phyloP scores from a whole-genome alignment of 2,329 filamentous ascomycete genomes.

The Nannizziopsis barbatae region DNA sequence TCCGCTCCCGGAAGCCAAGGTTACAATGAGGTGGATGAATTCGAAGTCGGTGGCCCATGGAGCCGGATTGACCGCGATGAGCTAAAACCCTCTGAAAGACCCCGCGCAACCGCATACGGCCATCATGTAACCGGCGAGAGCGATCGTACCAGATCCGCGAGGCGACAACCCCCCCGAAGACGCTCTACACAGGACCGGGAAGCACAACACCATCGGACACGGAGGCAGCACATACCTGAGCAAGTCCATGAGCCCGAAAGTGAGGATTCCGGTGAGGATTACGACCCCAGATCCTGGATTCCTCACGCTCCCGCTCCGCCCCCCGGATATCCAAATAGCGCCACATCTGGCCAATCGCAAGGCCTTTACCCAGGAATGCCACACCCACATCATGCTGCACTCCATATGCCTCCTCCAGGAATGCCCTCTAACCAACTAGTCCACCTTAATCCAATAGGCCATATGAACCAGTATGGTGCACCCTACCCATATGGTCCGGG shows the following conservation, averaged over 20 bases:
- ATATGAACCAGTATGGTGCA: constrained; percentile 9
- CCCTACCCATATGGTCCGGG: constrained; percentile 13
- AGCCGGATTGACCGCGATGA: constrained; percentile 36
- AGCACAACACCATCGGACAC: constrained; percentile 29
- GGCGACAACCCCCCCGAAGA: constrained; percentile 14
- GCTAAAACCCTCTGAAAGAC: constrained; percentile 38
- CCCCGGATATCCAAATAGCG: constrained; percentile 30
- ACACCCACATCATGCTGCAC: constrained; percentile 11
- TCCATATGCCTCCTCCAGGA: constrained; percentile 20
- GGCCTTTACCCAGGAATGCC: constrained; percentile 19
- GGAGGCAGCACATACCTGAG: constrained; percentile 31
- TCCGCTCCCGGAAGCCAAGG: constrained; percentile 35
- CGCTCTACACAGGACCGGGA: constrained; percentile 25
- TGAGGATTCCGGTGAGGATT: constrained; percentile 53
- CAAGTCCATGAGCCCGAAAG: constrained; percentile 44
- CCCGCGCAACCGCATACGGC: constrained; percentile 29
- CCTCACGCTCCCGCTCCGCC: constrained; percentile 22
- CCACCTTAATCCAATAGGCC: constrained; percentile 13
- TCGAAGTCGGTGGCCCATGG: constrained; percentile 26
- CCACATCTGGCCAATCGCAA: constrained; percentile 33
- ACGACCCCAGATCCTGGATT: constrained; percentile 31
- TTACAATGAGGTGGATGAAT: constrained; percentile 25
- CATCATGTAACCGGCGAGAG: constrained; percentile 31
- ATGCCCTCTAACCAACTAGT: constrained; percentile 18
- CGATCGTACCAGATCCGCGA: constrained; percentile 26